Evolutionary conservation across 129 eudicot genomes (phyloP), one percentile per base, ranked within the genome.

Genomic region (Pittosporum tobira): DNA sequence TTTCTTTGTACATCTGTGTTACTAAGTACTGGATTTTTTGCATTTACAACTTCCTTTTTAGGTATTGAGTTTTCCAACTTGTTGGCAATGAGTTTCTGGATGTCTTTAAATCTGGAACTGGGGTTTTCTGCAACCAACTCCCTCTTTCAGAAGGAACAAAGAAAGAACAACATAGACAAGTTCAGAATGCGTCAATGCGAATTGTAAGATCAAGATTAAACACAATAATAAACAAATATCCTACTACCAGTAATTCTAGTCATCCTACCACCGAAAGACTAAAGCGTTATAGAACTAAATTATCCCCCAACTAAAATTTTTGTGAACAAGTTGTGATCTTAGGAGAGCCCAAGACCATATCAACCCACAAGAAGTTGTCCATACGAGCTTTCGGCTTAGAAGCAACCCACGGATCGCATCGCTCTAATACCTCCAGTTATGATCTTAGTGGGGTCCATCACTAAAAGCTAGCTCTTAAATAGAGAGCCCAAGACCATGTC

Each of bases 61-160:
- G 55, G 19, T 14, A 23, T 15, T 27, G 52, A 15, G 26, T 9
- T 50, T 68, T 68, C 67, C 61, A 68, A 61, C 40, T 68, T 59
- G 43, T 48, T 48, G 31, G 66, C 50, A 37, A 49, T 59, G 47
- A 68, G 66, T 42, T 50, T 59, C 52, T 59, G 73, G 49, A 68
- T 59, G 44, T 58, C 73, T 28, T 49, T 48, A 29, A 59, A 58
- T 37, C 24, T 48, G 45, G 66, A 57, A 26, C 21, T 58, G 58
- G 51, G 10, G 31, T 22, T 22, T 46, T 57, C 73, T 30, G 57
- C 45, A 56, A 21, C 57, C 21, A 21, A 46, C 21, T 30, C n/a
- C 48, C 31, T 46, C 64, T 66, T 57, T 48, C 2, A 66, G 25
- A 55, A n/a, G 22, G 12, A 20, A 26, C 21, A 23, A 28, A 3